phyloP scores from a whole-genome alignment of 2,329 filamentous ascomycete species.

The Chaetothyriales sp. region DNA sequence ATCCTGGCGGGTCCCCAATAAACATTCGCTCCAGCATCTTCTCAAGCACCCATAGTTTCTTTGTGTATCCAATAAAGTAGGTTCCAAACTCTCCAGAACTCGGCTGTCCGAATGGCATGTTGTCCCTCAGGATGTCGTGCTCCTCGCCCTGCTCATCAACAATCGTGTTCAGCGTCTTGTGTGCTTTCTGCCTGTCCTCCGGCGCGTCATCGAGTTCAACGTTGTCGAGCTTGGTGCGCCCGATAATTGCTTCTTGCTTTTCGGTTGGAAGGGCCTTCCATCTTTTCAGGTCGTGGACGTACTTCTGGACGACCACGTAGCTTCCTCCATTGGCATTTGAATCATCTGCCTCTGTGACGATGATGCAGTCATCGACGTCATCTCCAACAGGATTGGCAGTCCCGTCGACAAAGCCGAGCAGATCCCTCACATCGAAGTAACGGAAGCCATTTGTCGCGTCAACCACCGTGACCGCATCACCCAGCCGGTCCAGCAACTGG shows the following conservation, averaged over 20 bases:
- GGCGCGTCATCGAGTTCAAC: constrained; percentile 41
- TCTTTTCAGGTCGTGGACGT: constrained; percentile 38
- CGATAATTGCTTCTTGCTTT: constrained; percentile 43
- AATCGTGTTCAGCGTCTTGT: constrained; percentile 44
- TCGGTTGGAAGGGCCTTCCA: constrained; percentile 38
- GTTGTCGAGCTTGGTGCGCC: constrained; percentile 45
- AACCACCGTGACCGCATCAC: constrained; percentile 34
- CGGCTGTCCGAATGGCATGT: constrained; percentile 48
- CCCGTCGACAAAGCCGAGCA: constrained; percentile 48
- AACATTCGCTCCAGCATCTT: constrained; percentile 48
- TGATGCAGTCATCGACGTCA: constrained; percentile 29
- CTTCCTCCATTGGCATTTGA: constrained; percentile 33
- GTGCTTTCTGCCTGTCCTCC: constrained; percentile 34
- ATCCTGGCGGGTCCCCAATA: constrained; percentile 38
- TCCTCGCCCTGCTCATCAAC: constrained; percentile 39
- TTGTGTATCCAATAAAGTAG: constrained; percentile 45
- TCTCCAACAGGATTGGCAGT: constrained; percentile 44
- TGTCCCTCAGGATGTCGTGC: constrained; percentile 42
- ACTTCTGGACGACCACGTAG: constrained; percentile 48
- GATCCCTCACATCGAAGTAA: constrained; percentile 46
- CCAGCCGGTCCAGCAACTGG: constrained; percentile 39
- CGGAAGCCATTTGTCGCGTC: constrained; percentile 46
- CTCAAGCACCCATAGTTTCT: constrained; percentile 43
- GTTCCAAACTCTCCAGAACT: constrained; percentile 41
- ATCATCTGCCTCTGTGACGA: constrained; percentile 34